These are phyloP conservation scores for Nevesoporus exiguus DNA, from an alignment of 768 basidiomycete genomes.

Conservation along the genomic window DNA sequence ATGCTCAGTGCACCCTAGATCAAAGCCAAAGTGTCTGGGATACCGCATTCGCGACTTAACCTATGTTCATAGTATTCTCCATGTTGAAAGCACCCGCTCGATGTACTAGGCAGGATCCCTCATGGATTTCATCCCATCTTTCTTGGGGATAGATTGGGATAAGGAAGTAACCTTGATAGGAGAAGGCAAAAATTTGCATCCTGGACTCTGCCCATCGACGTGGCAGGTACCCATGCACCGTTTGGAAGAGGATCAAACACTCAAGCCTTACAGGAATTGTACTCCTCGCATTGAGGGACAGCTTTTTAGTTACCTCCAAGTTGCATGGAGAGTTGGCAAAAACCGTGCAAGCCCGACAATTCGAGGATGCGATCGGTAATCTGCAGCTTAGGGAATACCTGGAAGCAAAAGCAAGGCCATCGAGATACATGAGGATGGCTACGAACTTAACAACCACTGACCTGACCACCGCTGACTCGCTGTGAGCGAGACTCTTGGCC, in stretches of 20 bases:
- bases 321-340: conserved; percentile 13
- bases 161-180: conserved; percentile 19
- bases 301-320: conserved; percentile 5
- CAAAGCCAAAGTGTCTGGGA: conserved; percentile 12
- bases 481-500: conserved; percentile 15
- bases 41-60: conserved; percentile 21
- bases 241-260: not conserved
- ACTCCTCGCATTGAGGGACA: conserved; percentile 21
- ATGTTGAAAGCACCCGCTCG: not conserved
- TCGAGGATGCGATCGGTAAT: conserved; percentile 10
- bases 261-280: conserved; percentile 4
- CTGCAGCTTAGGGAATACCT: conserved; percentile 9
- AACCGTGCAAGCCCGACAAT: not conserved
- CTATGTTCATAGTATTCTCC: conserved; percentile 7
- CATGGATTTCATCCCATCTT: conserved; percentile 26
- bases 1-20: not conserved
- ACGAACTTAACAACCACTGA: conserved; percentile 27
- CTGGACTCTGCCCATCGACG: conserved; percentile 24
- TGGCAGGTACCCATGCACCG: conserved; percentile 9
- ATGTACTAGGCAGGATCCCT: conserved; percentile 16
- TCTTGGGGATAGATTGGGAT: conserved; percentile 14
- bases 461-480: conserved; percentile 26
- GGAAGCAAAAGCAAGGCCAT: conserved; percentile 13
- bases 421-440: conserved; percentile 13
- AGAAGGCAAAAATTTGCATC: conserved; percentile 21